Base-by-base conservation (phyloP, 495 filamentous ascomycete species). In the Xylaria nigripes region DNA sequence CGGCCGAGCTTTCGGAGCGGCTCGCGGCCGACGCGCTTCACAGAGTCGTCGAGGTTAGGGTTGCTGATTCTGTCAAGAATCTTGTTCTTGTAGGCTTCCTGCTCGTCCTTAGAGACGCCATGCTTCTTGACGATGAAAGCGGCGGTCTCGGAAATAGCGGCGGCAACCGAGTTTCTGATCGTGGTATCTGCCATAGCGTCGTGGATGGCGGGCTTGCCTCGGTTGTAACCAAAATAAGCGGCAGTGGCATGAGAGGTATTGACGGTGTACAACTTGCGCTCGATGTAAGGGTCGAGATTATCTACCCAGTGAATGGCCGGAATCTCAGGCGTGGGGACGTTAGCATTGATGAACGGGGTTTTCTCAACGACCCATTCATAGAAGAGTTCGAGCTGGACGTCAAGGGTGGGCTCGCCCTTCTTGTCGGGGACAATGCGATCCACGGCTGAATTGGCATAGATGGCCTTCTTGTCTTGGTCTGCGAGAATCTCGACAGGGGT, bases 251-350 rank as follows among this genome's bases (percentile, higher is more conserved):
- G 93, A 44, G 89, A 85, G 22, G 93, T 97, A 81, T 98, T 98
- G 78, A 98, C 93, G 16, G 93, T 98, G 79, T 89, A 98, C 56
- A 98, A 84, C 77, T 98, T 98, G 71, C 93, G 91, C 81, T 98
- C 91, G 64, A 97, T 96, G 77, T 90, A 98, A 48, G 93, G 93
- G 65, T 82, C 77, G 22, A 98, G 80, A 76, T 96, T 81, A 59
- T 88, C 83, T 43, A 96, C 94, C 82, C 87, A 94, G 68, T 92
- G 83, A 67, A 98, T 84, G 46, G 91, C 93, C 50, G 90, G 70
- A 68, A 98, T 89, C 32, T 83, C 71, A 2, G 89, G 89, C 25
- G 53, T 51, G 38, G 65, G 48, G 45, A 27, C 38, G 36, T 64
- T 50, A 13, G 58, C 57, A 54, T 81, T 81, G 32, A 75, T 55